Conservation (phyloP, 2,329 filamentous ascomycete genomes). For the Claviceps sp. region DNA sequence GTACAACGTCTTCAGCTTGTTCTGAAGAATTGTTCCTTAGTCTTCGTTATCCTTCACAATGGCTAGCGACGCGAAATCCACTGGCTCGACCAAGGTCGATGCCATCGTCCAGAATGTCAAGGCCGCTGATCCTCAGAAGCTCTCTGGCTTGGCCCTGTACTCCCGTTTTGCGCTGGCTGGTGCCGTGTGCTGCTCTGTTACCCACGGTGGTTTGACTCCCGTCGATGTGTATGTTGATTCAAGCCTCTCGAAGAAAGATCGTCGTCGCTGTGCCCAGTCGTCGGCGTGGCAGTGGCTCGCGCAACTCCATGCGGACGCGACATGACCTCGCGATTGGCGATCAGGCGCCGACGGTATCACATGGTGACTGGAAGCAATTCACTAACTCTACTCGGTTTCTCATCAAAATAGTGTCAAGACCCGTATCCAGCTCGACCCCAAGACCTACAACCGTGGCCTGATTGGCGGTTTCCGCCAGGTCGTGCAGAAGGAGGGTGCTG, state of each 20-base stretch:
- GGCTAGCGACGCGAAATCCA: conserved; percentile 24
- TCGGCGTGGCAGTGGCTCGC: neutral
- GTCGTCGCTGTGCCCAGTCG: neutral
- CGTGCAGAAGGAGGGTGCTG: conserved; percentile 70
- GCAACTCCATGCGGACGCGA: neutral
- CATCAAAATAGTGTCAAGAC: conserved; percentile 65
- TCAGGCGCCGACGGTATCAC: neutral
- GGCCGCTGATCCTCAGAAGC: conserved; percentile 27
- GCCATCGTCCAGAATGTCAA: conserved; percentile 29
- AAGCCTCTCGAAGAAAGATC: neutral
- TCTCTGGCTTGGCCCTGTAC: conserved; percentile 58
- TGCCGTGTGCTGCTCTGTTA: conserved; percentile 95
- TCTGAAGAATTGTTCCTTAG: conserved; percentile 1
- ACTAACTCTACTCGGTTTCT: neutral
- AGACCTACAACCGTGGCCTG: conserved; percentile 77
- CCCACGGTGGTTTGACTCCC: conserved; percentile 91
- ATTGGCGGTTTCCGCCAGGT: conserved; percentile 80
- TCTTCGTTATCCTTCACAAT: conserved; percentile 23
- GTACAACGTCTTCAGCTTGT: conserved; percentile 2
- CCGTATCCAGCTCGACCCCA: conserved; percentile 83
- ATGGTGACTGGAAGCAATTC: neutral
- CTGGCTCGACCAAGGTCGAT: conserved; percentile 31
- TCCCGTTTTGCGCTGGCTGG: conserved; percentile 93
- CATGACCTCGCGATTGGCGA: neutral
- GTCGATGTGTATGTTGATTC: conserved; percentile 93